Percentiles rank a stretch among this genome's conserved stretches.
phyloP scores from a whole-genome alignment of 257 asterid species.

The Salvia splendens region DNA sequence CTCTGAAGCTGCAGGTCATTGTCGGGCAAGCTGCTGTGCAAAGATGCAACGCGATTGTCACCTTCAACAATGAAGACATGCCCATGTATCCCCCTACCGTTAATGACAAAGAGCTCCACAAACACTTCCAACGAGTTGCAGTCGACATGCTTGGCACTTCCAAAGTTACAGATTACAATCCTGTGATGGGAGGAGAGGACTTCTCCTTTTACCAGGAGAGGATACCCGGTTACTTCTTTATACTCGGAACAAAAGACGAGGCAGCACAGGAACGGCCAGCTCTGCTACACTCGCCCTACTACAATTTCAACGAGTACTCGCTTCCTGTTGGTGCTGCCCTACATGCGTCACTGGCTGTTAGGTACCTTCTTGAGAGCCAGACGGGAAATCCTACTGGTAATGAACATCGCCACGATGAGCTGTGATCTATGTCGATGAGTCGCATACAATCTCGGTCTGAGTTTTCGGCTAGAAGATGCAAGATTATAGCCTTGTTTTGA shows the following conservation, averaged over 20 bases:
- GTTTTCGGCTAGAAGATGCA: constrained; percentile 8
- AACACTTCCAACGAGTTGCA: constrained; percentile 57
- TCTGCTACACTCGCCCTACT: constrained; percentile 64
- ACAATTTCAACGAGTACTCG: constrained; percentile 56
- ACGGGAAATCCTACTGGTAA: constrained; percentile 19
- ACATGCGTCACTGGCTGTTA: constrained; percentile 73
- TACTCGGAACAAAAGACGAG: constrained; percentile 58
- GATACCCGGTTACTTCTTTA: constrained; percentile 71
- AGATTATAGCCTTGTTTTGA: background rate
- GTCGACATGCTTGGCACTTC: constrained; percentile 53
- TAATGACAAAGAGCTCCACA: constrained; percentile 59
- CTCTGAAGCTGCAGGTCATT: constrained; percentile 50
- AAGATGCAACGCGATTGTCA: constrained; percentile 73
- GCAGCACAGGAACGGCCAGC: constrained; percentile 37
- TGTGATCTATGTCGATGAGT: background rate
- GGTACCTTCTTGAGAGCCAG: constrained; percentile 52
- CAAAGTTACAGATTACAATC: constrained; percentile 50
- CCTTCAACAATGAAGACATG: constrained; percentile 39
- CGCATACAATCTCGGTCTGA: background rate
- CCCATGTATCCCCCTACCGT: constrained; percentile 69
- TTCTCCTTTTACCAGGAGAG: constrained; percentile 67
- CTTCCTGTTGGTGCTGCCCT: constrained; percentile 81
- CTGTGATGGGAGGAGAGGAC: constrained; percentile 80
- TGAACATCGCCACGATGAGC: constrained; percentile 27
- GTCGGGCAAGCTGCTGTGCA: constrained; percentile 78